These are phyloP conservation scores for Umbelopsis sp. DNA, from an alignment of 192 early-diverging fungal genomes.

Conservation along the genomic window DNA sequence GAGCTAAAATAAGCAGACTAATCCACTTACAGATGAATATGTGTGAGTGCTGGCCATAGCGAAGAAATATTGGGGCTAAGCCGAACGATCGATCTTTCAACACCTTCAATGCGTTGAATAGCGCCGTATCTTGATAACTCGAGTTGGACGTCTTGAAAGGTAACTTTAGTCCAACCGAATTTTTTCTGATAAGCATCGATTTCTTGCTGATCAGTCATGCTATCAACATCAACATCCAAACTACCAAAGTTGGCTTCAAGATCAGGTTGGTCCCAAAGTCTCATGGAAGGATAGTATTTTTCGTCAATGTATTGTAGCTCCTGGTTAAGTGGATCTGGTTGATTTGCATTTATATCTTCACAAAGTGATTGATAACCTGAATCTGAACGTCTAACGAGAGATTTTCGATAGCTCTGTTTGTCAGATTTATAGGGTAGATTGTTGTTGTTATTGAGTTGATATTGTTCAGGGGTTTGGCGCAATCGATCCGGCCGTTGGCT, in stretches of 20 bases:
- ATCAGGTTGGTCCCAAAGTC: background rate
- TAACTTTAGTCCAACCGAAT: background rate
- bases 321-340: background rate
- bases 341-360: background rate
- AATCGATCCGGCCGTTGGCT: conserved; percentile 2
- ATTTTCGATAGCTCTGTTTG: background rate
- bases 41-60: background rate
- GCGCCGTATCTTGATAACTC: conserved; percentile 12
- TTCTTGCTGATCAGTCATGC: conserved; percentile 17
- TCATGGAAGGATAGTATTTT: conserved; percentile 29
- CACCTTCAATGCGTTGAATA: conserved; percentile 53
- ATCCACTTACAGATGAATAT: conserved; percentile 5
- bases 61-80: conserved; percentile 55
- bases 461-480: background rate
- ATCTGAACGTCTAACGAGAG: background rate
- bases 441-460: background rate
- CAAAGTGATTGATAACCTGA: conserved; percentile 1
- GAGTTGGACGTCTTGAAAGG: conserved; percentile 3
- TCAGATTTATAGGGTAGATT: background rate
- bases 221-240: conserved; percentile 21
- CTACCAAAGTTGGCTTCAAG: conserved; percentile 27
- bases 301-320: conserved; percentile 39
- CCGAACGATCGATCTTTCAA: conserved; percentile 50
- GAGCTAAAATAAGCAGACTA: conserved; percentile 16
- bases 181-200: conserved; percentile 20